phyloP scores from a whole-genome alignment of 2,329 filamentous ascomycete species.

The Dryadomyces quercivorus region DNA sequence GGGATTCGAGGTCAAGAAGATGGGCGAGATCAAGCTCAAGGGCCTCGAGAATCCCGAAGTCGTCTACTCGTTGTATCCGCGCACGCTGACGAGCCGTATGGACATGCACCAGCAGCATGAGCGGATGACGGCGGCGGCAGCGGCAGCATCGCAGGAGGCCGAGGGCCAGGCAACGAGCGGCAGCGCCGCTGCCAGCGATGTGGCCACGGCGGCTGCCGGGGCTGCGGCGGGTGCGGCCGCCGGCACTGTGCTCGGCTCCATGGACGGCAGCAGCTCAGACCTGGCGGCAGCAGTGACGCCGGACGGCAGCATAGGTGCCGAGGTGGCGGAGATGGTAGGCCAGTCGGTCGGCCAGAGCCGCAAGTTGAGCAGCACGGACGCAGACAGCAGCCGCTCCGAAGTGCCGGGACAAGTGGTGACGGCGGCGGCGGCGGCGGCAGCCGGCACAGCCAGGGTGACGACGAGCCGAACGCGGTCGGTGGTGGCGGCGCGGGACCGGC shows the following conservation, averaged over 20 bases:
- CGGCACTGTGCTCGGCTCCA: neutral
- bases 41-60: constrained; percentile 95
- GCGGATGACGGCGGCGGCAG: constrained; percentile 12
- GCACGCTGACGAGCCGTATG: constrained; percentile 70
- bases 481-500: neutral
- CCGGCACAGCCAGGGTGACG: neutral
- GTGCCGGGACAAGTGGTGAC: neutral
- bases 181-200: neutral
- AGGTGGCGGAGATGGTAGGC: neutral
- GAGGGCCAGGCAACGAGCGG: neutral
- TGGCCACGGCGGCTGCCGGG: neutral
- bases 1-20: constrained; percentile 93
- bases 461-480: neutral
- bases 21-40: constrained; percentile 85
- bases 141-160: constrained; percentile 6
- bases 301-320: neutral
- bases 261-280: too few species aligned
- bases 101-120: constrained; percentile 49
- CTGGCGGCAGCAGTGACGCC: neutral
- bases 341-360: neutral
- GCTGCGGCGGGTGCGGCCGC: constrained; percentile 1
- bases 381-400: neutral
- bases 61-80: constrained; percentile 90
- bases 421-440: neutral
- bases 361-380: too few species aligned